phyloP scores from a whole-genome alignment of 2,329 filamentous ascomycete genomes.

The Coleophoma cylindrospora region DNA sequence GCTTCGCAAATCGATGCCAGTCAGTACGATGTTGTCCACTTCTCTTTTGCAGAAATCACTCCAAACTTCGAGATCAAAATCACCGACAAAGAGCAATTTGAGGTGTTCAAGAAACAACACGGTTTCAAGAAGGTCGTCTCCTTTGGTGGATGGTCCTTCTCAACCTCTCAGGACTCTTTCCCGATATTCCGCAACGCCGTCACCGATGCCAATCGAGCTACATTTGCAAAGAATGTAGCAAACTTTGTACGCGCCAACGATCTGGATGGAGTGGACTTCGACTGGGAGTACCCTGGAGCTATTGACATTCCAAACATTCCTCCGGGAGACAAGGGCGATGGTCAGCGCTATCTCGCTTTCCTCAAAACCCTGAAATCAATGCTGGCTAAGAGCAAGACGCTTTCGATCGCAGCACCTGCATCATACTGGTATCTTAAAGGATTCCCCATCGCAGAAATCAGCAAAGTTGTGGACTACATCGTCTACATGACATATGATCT shows the following conservation, averaged over 20 bases:
- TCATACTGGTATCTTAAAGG: slow-evolving; percentile 28
- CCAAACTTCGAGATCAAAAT: slow-evolving; percentile 25
- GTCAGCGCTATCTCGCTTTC: slow-evolving; percentile 1
- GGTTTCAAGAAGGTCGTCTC: slow-evolving; percentile 34
- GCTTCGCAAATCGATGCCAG: slow-evolving; percentile 12
- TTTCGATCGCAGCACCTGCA: slow-evolving; percentile 22
- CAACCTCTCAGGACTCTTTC: slow-evolving; percentile 31
- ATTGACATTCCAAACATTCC: slow-evolving; percentile 26
- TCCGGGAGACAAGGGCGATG: slow-evolving; percentile 20
- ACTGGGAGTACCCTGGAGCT: slow-evolving; percentile 30
- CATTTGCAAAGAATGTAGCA: slow-evolving; percentile 26
- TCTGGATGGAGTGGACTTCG: slow-evolving; percentile 28
- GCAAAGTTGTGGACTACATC: slow-evolving; percentile 15
- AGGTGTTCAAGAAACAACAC: slow-evolving; percentile 24
- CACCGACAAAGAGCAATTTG: slow-evolving; percentile 23
- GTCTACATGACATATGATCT: slow-evolving; percentile 16
- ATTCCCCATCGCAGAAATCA: slow-evolving; percentile 13
- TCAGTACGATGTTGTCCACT: slow-evolving; percentile 28
- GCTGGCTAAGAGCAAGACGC: slow-evolving; percentile 3
- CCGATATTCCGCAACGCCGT: slow-evolving; percentile 32
- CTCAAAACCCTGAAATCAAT: background rate
- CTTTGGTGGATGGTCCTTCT: slow-evolving; percentile 40
- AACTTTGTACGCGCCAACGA: slow-evolving; percentile 28
- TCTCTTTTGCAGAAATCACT: slow-evolving; percentile 29
- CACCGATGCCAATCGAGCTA: slow-evolving; percentile 24